Base-by-base conservation (phyloP, 305 asterid species). In the Solanum hybrid region DNA sequence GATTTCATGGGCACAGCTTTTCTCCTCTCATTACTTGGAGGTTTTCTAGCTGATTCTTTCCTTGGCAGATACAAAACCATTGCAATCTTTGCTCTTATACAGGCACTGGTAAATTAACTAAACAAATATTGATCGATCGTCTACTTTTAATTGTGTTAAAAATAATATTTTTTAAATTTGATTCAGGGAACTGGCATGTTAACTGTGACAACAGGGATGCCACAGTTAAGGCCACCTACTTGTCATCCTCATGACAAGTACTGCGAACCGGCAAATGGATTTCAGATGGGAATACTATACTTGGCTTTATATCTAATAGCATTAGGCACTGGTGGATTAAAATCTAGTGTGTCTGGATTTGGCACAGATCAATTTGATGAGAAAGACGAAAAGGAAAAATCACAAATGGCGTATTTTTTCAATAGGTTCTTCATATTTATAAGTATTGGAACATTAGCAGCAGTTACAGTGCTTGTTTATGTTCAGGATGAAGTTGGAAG, bases 1-100 rank as follows among this genome's bases (percentile, higher is more conserved):
- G 95, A 94, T 89, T 94, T 93, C 36, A 85, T 94, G 94, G 96
- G 96, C 75, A 94, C 96, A 28, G 93, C 93, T n/a, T 93, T 94
- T 87, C 92, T 94, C 42, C 92, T 94, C 6, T 94, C 93, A 79
- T 69, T 94, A 92, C 91, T 94, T 29, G 96, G 96, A 13, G 96
- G 96, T n/a, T 94, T 94, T 88, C 91, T 94, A 2, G 95, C 96
- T 18, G 96, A 94, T 89, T 90, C 96, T 40, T 94, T 92, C 89
- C 88, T 94, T 84, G 96, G 96, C 35, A 92, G 96, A 93, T 94
- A 90, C 91, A 92, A 86, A 88, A 92, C 94, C 2, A 91, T 92
- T 4, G 92, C 92, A 2, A 67, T 91, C 73, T 93, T 93, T 82
- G 87, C 95, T 8, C 6, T 89, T 10, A 46, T 93, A 10, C 96